A percentile compares a stretch with the other conserved stretches of the same genome.
Conservation (phyloP, 345 rosid genomes). For the Conringia planisiliqua region DNA sequence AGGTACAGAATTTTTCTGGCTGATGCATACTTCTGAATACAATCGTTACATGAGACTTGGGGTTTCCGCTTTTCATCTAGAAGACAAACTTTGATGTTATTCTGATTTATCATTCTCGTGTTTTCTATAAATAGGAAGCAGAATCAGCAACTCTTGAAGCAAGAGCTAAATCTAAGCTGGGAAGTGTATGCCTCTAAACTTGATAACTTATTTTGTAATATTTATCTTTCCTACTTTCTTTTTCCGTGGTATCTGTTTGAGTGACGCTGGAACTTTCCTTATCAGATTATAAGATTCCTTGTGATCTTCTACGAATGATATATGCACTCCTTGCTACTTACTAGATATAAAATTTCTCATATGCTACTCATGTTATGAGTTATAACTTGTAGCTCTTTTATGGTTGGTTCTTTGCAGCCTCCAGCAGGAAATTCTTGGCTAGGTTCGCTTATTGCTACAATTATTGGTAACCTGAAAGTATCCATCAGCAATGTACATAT, state of each 20-base stretch:
- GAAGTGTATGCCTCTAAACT: conserved; percentile 62
- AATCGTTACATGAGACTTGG: neutral
- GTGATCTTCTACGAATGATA: conserved; percentile 3
- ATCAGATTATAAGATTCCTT: neutral
- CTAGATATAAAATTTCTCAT: neutral
- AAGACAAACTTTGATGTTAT: conserved; percentile 6
- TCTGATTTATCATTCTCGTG: conserved; percentile 19
- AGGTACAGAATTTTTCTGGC: conserved; percentile 43
- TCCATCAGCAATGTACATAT: conserved; percentile 97
- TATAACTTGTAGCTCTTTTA: conserved; percentile 24
- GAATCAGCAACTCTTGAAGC: conserved; percentile 93
- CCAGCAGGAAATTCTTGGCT: conserved; percentile 88
- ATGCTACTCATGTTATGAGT: conserved; percentile 10
- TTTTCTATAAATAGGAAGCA: conserved; percentile 58
- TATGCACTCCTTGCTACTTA: neutral
- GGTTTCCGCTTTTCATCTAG: conserved; percentile 13
- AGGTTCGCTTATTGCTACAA: conserved; percentile 87
- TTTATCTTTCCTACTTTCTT: neutral
- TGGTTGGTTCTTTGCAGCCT: conserved; percentile 54
- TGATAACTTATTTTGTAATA: conserved; percentile 8
- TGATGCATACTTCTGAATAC: conserved; percentile 14
- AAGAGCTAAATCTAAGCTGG: conserved; percentile 69
- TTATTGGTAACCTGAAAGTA: conserved; percentile 96
- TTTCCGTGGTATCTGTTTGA: conserved; percentile 1
- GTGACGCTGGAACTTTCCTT: conserved; percentile 10